Conservation (phyloP, 257 asterid species). For the Solanum bulbocastanum region DNA sequence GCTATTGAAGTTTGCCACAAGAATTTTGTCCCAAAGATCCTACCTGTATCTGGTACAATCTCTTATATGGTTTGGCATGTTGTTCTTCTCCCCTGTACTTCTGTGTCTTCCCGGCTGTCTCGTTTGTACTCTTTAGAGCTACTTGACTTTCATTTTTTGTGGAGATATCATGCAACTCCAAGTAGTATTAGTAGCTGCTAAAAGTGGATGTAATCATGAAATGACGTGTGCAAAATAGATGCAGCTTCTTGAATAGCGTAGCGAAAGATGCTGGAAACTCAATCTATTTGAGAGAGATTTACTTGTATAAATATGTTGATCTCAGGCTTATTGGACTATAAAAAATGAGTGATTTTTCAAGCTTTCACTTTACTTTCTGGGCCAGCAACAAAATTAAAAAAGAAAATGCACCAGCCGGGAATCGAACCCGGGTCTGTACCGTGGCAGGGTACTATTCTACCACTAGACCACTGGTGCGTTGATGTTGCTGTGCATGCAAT, state of each 20-base stretch:
- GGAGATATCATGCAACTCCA: neutral
- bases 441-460: slow-evolving; percentile 92
- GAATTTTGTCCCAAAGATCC: neutral
- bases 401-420: slow-evolving; percentile 87
- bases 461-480: slow-evolving; percentile 90
- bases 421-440: slow-evolving; percentile 91
- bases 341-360: neutral
- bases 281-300: neutral
- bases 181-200: neutral
- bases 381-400: neutral
- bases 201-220: neutral
- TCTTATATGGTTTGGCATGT: neutral
- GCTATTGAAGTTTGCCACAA: neutral
- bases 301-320: neutral
- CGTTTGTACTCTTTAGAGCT: neutral
- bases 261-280: neutral
- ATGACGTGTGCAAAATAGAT: neutral
- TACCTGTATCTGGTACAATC: neutral
- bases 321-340: neutral
- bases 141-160: neutral
- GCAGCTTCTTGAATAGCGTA: neutral
- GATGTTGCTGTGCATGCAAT: neutral
- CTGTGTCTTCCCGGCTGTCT: neutral
- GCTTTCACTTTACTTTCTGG: neutral
- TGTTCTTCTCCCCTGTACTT: neutral